Base-by-base conservation (phyloP, 1,284 basidiomycete genomes). In the Meira miltonrushii region DNA sequence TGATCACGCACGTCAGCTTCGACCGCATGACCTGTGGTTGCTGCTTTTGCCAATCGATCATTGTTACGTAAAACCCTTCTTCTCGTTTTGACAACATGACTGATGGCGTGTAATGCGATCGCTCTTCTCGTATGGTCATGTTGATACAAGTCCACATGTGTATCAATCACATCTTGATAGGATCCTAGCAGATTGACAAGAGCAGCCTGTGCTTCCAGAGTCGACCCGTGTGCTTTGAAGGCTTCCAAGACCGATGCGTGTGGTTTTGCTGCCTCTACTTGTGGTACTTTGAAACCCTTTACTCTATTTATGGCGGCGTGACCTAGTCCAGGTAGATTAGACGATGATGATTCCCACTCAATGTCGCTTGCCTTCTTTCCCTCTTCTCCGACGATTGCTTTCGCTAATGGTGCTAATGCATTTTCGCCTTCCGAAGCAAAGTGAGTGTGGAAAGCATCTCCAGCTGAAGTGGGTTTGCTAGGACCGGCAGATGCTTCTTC, bases 51-150 rank as follows among this genome's bases (percentile, higher is more conserved):
- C 12, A 97, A 83, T 49, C 87, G 86, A 68, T 96, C 92, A 74
- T 96, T 97, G 79, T 94, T 95, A 77, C 93, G 93, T 15, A 96
- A 82, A n/a, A 98, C 84, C 8, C 86, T 84, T 12, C 88, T 85
- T n/a, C 94, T 88, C 65, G 93, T 96, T 82, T 92, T 95, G 48
- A 61, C 58, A 9, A 75, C 50, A 53, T 77, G 75, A 49, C 69
- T 70, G 60, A 74, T 67, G 52, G 68, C 63, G 44, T 75, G 74
- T 64, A 69, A 64, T 11, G 69, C 67, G 6, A 69, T 39, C 2
- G 59, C 59, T 23, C 67, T 50, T 21, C 72, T 62, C 19, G 64
- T 59, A 33, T 64, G 57, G 8, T 54, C 46, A 10, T 65, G 67
- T 19, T 69, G 59, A 4, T 54, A 44, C 12, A 68, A 59, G 2